Base-by-base conservation (phyloP, 768 basidiomycete genomes). In the Collybia mongolica region DNA sequence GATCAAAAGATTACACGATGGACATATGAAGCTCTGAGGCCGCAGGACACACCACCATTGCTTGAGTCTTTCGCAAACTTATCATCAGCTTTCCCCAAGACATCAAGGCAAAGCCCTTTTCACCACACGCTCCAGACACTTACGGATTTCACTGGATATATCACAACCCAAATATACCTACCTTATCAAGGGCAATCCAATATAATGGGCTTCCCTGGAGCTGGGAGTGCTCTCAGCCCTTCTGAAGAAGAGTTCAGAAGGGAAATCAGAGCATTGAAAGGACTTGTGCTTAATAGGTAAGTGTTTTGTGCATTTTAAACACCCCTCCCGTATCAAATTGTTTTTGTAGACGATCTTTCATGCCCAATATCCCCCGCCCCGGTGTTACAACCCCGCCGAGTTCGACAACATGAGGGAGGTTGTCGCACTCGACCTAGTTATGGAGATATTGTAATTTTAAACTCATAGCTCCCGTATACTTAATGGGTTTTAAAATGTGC, bases 261-360 rank as follows among this genome's bases (percentile, higher is more conserved):
- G 52, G 90, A 92, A 61, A 86, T 92, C 39, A 74, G 86, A 49
- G 84, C 86, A 11, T 66, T 92, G 59, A 92, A 91, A 59, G 88
- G 89, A 7, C 75, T 91, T 18, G 87, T 88, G 41, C 70, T 92
- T 39, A 92, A 88, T 62, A 72, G 90, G 83, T 82, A 59, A 55
- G 75, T 37, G 17, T 38, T 47, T 38, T 8, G 28, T 47, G 19
- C 6, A 17, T 11, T 20, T 37, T 48, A 32, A 9, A 32, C 32
- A 32, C 32, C 7, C n/a, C 9, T 5, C 14, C 14, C 32, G 11
- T 32, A 12, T 52, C 42, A 6, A 39, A 41, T 44, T 15, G 38
- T 32, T 32, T 43, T 42, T 28, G 23, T 43, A 76, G 75, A 40
- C 70, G 73, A 20, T 72, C 73, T 5, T 74, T 76, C 48, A 66